Evolutionary conservation across 768 basidiomycete species (phyloP).

Genomic region (Macrolepiota albuminosa): DNA sequence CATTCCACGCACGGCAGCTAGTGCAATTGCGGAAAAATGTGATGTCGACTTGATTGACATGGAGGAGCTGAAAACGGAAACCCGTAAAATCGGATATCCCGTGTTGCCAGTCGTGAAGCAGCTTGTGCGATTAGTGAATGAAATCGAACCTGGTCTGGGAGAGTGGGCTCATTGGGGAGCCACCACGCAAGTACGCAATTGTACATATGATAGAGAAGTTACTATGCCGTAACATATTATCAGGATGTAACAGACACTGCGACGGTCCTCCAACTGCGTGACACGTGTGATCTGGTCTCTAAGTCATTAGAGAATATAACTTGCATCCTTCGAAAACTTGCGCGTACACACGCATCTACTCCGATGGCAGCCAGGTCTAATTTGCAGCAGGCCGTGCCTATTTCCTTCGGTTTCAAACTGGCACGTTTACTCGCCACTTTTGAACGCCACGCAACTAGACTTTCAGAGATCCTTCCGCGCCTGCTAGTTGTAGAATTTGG

Average conservation of each 20-base stretch:
- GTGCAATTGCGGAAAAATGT: slow-evolving; percentile 30
- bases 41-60: slow-evolving; percentile 32
- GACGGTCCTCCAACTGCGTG: slow-evolving; percentile 35
- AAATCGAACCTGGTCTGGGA: slow-evolving; percentile 27
- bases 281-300: slow-evolving; percentile 31
- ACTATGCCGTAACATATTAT: not conserved
- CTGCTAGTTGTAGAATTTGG: slow-evolving; percentile 39
- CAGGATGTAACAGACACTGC: slow-evolving; percentile 48
- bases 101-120: slow-evolving; percentile 41
- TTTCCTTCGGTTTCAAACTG: slow-evolving; percentile 42
- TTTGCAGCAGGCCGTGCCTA: slow-evolving; percentile 44
- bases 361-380: slow-evolving; percentile 44
- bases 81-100: slow-evolving; percentile 39
- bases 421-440: slow-evolving; percentile 41
- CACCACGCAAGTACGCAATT: slow-evolving; percentile 36
- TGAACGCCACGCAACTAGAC: slow-evolving; percentile 31
- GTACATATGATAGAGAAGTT: not conserved
- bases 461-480: slow-evolving; percentile 30
- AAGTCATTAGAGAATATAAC: slow-evolving; percentile 25
- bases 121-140: slow-evolving; percentile 33
- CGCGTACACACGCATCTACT: slow-evolving; percentile 28
- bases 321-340: slow-evolving; percentile 23
- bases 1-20: slow-evolving; percentile 34
- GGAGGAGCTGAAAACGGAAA: slow-evolving; percentile 32
- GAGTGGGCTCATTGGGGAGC: slow-evolving; percentile 47